A percentile compares a stretch with the other conserved stretches of the same genome.
These are phyloP conservation scores for Echinochloa phyllopogon DNA, from an alignment of 176 grass and related monocot genomes.

Conservation along the genomic window DNA sequence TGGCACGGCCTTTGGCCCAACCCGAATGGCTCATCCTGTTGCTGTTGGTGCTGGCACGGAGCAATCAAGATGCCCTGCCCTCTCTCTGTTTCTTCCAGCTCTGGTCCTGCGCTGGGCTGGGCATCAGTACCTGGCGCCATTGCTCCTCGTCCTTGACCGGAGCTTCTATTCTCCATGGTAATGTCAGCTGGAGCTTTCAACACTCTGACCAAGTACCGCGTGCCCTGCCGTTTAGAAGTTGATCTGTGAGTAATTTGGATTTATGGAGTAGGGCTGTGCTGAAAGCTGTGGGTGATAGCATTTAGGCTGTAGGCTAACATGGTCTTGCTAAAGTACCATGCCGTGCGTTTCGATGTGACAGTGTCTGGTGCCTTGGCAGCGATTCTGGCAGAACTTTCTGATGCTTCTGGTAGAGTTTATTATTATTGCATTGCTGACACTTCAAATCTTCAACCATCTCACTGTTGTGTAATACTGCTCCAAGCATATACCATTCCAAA, in stretches of 20 bases:
- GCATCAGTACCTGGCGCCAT: conserved; percentile 40
- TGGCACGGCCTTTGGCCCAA: conserved; percentile 43
- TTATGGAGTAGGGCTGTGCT: conserved; percentile 10
- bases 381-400: conserved; percentile 24
- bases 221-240: background rate
- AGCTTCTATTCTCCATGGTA: conserved; percentile 8
- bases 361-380: conserved; percentile 6
- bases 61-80: conserved; percentile 43
- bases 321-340: conserved; percentile 15
- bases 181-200: background rate
- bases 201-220: background rate
- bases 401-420: background rate
- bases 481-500: background rate
- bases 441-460: conserved; percentile 6
- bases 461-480: background rate
- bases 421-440: background rate
- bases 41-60: conserved; percentile 41
- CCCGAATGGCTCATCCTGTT: conserved; percentile 48
- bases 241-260: conserved; percentile 1
- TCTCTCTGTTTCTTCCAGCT: conserved; percentile 29
- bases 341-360: background rate
- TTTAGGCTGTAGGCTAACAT: background rate
- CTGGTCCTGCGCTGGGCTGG: conserved; percentile 26
- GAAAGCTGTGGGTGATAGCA: background rate
- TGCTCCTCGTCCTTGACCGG: conserved; percentile 45